These are phyloP conservation scores for Ceratobasidium sp. DNA, from an alignment of 1,284 basidiomycete species.

Conservation along the genomic window DNA sequence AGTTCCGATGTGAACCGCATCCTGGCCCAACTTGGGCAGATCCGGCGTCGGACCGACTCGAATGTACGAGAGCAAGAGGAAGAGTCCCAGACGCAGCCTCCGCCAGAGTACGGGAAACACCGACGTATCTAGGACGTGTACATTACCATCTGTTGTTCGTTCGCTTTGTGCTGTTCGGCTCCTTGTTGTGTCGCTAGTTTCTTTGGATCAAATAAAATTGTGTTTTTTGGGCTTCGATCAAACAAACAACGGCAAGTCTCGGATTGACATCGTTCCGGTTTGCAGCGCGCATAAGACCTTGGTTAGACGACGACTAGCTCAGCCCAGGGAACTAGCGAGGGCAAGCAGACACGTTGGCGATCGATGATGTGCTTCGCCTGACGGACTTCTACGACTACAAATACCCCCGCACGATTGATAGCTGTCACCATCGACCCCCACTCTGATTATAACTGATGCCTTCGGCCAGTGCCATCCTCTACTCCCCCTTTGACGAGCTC, in stretches of 20 bases:
- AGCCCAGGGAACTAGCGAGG: constrained; percentile 13
- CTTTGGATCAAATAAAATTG: not conserved
- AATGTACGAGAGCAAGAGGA: not conserved
- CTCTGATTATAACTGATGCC: not conserved
- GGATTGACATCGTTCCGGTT: not conserved
- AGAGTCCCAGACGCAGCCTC: not conserved
- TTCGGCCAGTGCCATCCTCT: constrained; percentile 22
- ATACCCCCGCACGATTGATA: not conserved
- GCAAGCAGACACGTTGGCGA: not conserved
- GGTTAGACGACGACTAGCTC: not conserved
- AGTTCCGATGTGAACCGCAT: constrained; percentile 37
- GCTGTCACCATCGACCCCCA: not conserved
- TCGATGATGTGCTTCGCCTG: constrained; percentile 18
- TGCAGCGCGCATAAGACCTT: not conserved
- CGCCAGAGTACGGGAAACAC: constrained; percentile 35
- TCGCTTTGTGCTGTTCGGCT: not conserved
- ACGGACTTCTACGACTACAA: not conserved
- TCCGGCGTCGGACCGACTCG: constrained; percentile 24
- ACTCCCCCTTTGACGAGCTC: constrained; percentile 37
- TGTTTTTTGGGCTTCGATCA: too few relatives aligned
- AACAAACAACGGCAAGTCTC: constrained; percentile 22
- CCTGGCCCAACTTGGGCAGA: constrained; percentile 33
- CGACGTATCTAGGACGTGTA: not conserved
- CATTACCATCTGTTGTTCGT: not conserved
- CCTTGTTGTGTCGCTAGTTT: not conserved